Percentiles rank a stretch among this genome's conserved stretches.
Evolutionary conservation across 2,329 filamentous ascomycete genomes (phyloP).

Genomic region (Chrysoporthe austroafricana): DNA sequence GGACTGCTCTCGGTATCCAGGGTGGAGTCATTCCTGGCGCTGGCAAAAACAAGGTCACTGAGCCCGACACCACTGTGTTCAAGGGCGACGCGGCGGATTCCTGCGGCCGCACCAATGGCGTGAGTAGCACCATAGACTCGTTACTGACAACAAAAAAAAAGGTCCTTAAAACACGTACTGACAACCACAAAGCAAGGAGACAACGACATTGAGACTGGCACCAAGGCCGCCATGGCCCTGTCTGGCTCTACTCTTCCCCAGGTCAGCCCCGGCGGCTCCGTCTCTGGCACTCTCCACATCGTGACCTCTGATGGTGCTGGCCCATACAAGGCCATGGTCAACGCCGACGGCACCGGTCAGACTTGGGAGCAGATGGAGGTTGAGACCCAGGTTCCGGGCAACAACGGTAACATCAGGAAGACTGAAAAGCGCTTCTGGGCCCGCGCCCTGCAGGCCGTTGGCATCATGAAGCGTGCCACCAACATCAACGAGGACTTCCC

Average conservation of each 20-base stretch:
- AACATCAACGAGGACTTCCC: slow-evolving; percentile 34
- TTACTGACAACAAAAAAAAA: too few species aligned
- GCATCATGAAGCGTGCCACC: slow-evolving; percentile 29
- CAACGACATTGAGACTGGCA: slow-evolving; percentile 41
- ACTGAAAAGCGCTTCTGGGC: slow-evolving; percentile 29
- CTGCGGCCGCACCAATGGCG: slow-evolving; percentile 42
- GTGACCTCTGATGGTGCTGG: slow-evolving; percentile 48
- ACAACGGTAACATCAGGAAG: slow-evolving; percentile 39
- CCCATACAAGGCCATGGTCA: slow-evolving; percentile 43
- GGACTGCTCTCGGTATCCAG: slow-evolving; percentile 44
- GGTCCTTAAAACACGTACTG: not conserved
- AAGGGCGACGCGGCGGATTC: slow-evolving; percentile 42
- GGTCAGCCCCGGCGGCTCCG: slow-evolving; percentile 40
- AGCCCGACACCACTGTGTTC: slow-evolving; percentile 52
- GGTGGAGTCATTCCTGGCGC: slow-evolving; percentile 39
- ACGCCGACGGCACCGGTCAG: slow-evolving; percentile 41
- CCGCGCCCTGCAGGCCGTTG: slow-evolving; percentile 26
- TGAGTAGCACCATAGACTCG: not conserved
- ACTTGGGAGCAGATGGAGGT: slow-evolving; percentile 39
- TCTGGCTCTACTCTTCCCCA: slow-evolving; percentile 46
- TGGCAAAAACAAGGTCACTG: slow-evolving; percentile 36
- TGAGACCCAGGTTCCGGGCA: slow-evolving; percentile 43
- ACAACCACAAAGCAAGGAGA: slow-evolving; percentile 35
- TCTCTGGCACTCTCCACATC: slow-evolving; percentile 44
- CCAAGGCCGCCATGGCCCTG: slow-evolving; percentile 38